Base-by-base conservation (phyloP, 2,329 filamentous ascomycete genomes). In the Epichloe aotearoae region DNA sequence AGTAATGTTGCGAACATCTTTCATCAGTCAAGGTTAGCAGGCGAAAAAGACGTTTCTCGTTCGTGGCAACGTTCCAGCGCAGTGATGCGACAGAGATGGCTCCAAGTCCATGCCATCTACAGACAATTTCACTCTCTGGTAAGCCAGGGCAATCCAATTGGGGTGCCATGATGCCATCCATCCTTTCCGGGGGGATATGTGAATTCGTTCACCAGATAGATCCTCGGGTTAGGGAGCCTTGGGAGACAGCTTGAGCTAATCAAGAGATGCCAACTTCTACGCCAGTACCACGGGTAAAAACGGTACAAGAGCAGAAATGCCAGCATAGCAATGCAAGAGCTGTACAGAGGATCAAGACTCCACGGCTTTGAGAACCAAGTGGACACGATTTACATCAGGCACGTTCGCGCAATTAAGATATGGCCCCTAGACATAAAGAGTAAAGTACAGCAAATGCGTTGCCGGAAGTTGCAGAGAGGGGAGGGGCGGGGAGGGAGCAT, bases 1-100 rank as follows among this genome's bases (percentile, higher is more conserved):
- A 74, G 93, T 97, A 77, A 98, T 98, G 80, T 98, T 95, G 76
- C 90, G 91, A 77, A 98, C 93, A 86, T 98, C 93, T 97, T 67
- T 67, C 64, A 65, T 63, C 62, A 64, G 40, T 68, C 78, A 71
- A 80, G 78, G 86, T 95, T 94, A 95, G 88, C 75, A 79, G 75
- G 72, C 73, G 74, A 76, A 65, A 69, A 70, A 67, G 63, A 58
- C 62, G 64, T 61, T 64, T 39, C 8, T 30, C 38, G 23, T 49
- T 69, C 71, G 74, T 76, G 76, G 76, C 77, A 82, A 79, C 71
- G 69, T 74, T 79, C 77, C 78, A 80, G 76, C 75, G 70, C 63
- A 34, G 15, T 67, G 69, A 69, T 70, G 68, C 65, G 64, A 62
- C 61, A 66, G 59, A 57, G 64, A 63, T 42, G 69, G 63, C 63